A percentile compares a stretch with the other conserved stretches of the same genome.
Evolutionary conservation across 2,329 filamentous ascomycete species (phyloP).

Genomic region (Diaporthe australafricana): DNA sequence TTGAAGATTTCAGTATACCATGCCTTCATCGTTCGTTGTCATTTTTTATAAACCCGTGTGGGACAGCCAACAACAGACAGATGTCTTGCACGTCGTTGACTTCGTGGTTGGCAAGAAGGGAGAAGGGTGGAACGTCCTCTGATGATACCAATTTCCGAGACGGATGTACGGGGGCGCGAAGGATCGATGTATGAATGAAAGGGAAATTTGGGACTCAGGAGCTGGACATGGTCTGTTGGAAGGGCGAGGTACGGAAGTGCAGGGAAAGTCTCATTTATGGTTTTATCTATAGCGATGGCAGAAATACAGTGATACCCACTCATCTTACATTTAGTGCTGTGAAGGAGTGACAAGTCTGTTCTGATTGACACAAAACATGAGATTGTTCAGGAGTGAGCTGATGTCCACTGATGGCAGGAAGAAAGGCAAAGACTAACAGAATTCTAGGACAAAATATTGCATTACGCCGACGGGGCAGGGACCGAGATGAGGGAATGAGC

Average conservation of each 20-base stretch:
- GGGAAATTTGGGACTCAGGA: slow-evolving; percentile 25
- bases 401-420: neutral
- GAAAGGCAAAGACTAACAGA: neutral
- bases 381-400: no score
- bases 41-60: slow-evolving; percentile 32
- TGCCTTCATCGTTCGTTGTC: slow-evolving; percentile 10
- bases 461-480: no score
- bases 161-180: slow-evolving; percentile 20
- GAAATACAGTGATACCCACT: slow-evolving; percentile 40
- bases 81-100: slow-evolving; percentile 26
- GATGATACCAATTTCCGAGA: slow-evolving; percentile 37
- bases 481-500: no score
- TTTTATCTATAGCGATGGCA: slow-evolving; percentile 39
- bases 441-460: no score
- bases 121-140: slow-evolving; percentile 1
- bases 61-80: slow-evolving; percentile 31
- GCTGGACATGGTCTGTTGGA: slow-evolving; percentile 19
- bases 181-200: slow-evolving; percentile 28
- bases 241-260: slow-evolving; percentile 24
- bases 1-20: slow-evolving; percentile 35
- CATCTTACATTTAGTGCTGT: neutral
- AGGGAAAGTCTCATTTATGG: slow-evolving; percentile 32
- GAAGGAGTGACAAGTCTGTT: neutral
- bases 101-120: slow-evolving; percentile 9
- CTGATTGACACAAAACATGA: neutral